These are phyloP conservation scores for Escovopsis weberi DNA, from an alignment of 2,329 filamentous ascomycete genomes.

Conservation along the genomic window DNA sequence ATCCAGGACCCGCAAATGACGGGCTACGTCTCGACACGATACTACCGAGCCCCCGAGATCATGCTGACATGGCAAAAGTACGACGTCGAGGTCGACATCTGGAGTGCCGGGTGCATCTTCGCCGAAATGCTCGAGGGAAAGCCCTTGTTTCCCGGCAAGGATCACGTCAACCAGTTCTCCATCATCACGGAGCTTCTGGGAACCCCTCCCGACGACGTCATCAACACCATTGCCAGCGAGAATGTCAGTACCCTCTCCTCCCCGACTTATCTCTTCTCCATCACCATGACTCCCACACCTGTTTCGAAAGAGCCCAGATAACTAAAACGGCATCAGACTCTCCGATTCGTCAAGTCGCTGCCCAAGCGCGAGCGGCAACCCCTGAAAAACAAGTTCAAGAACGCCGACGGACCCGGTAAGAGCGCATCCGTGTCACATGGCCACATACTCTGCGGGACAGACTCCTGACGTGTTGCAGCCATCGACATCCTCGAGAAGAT, in stretches of 20 bases:
- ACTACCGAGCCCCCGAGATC: conserved; percentile 97
- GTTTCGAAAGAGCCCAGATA: no score
- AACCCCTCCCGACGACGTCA: conserved; percentile 94
- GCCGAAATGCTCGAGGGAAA: conserved; percentile 99
- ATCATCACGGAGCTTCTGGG: conserved; percentile 97
- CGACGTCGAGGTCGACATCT: conserved; percentile 97
- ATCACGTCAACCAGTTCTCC: conserved; percentile 98
- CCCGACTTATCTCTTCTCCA: no score
- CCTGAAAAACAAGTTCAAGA: conserved; percentile 81
- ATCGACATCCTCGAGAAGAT: conserved; percentile 90
- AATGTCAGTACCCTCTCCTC: conserved; percentile 55
- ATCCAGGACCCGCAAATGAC: conserved; percentile 99
- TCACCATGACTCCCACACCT: no score
- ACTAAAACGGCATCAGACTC: conserved; percentile 45
- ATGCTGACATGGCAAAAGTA: conserved; percentile 99
- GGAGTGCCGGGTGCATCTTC: conserved; percentile 98
- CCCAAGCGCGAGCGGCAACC: conserved; percentile 89
- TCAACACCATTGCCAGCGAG: conserved; percentile 95
- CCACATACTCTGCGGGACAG: no score
- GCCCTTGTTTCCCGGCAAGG: conserved; percentile 94
- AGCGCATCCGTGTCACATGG: conserved; percentile 2
- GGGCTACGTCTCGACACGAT: conserved; percentile 94
- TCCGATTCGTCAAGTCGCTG: conserved; percentile 93
- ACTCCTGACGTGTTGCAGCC: conserved; percentile 37
- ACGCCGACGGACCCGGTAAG: conserved; percentile 73